Evolutionary conservation across 257 asterid genomes (phyloP), one percentile per base, ranked within the genome.

Genomic region (Rauvolfia tetraphylla): DNA sequence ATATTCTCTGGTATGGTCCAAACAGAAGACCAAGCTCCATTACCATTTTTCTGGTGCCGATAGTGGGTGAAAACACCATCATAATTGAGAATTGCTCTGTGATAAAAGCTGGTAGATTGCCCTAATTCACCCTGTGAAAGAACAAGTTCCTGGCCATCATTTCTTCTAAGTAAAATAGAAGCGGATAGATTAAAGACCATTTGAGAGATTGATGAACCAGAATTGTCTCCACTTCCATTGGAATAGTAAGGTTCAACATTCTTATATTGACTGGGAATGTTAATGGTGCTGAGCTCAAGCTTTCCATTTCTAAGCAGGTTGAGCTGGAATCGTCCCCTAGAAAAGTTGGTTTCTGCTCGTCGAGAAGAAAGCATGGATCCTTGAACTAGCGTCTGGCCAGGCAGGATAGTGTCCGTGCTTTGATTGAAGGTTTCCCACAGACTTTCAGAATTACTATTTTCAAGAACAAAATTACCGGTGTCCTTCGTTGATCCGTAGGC

Each of bases 31-130:
- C 87, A 81, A 46, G 81, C 48, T 13, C 38, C 44, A 38, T 51
- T 25, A 56, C 53, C 82, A 34, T 76, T 72, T 49, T 83, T 81
- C 0, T 83, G 83, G 65, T 49, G 83, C 20, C 59, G 68, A 75
- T 83, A 86, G 36, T 68, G 80, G 46, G 79, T 80, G 77, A 88
- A 81, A 51, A 85, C 87, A 0, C 93, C 93, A 72, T 86, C 89
- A 38, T 5, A 72, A 54, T 83, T 86, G 27, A 86, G 75, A 31
- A 78, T 77, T 1, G 84, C 90, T 18, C 77, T 73, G 63, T 81
- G 76, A 34, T 83, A 84, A 15, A 68, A 81, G 17, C 23, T 39
- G 36, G 68, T 22, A 13, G 79, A 29, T 31, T 76, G 65, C 20
- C 63, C 79, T 15, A 41, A 49, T 31, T 76, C 67, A 58, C 63